Base-by-base conservation (phyloP, 2,329 filamentous ascomycete genomes). In the Triangularia verruculosa region DNA sequence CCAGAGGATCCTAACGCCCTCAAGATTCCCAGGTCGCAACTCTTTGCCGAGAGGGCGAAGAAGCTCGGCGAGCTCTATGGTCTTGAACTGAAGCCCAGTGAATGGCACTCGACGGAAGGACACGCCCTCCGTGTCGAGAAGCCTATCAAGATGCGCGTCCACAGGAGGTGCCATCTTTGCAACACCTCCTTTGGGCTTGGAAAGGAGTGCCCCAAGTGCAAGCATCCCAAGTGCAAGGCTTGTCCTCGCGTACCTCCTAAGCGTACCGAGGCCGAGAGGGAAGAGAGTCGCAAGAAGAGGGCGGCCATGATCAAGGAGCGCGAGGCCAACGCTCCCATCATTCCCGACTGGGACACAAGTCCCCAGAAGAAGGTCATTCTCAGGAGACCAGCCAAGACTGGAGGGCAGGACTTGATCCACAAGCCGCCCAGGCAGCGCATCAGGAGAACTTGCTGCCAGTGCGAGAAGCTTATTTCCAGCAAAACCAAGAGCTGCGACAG, bases 121-220 rank as follows among this genome's bases (percentile, higher is more conserved):
- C 81, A 83, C 27, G 84, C 84, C 28, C 77, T 85, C 24, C 87
- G 89, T 52, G 83, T 91, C 61, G 87, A 92, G 74, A 92, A 91
- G 79, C 84, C 89, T 12, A 90, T 92, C 68, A 87, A 89, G 64
- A 90, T 93, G 84, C 87, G 90, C 61, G 85, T 93, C 60, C 89
- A 91, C 74, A 86, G 89, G 69, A 88, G 85, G 67, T 97, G 93
- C 76, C 93, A 97, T 77, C 83, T 86, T 69, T 97, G 93, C 79
- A 85, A 88, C 64, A 86, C 89, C 13, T 84, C 85, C 24, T 96
- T 94, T 74, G 88, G 89, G 62, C 76, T 84, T 20, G 85, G 89
- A 71, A 92, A 89, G 77, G 82, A 89, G 64, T 97, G 93, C 77
- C 76, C 83, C 68, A 86, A 85, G 69, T 97, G 93, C 79, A 83